Evolutionary conservation across 345 rosid genomes (phyloP).

Genomic region (Laguncularia racemosa): DNA sequence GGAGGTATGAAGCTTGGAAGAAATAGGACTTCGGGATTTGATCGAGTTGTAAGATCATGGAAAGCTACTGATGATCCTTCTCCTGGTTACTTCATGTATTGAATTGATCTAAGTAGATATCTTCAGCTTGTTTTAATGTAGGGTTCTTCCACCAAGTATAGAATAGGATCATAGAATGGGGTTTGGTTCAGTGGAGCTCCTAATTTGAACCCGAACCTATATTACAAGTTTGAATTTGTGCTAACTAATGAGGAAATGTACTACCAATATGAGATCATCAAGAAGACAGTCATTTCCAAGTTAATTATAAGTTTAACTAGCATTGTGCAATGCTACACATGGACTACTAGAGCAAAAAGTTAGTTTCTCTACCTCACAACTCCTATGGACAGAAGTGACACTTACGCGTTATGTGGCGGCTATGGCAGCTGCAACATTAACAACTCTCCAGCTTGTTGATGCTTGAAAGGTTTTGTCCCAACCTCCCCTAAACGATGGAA

Average conservation of each 20-base stretch:
- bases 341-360: slow-evolving; percentile 16
- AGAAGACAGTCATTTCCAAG: slow-evolving; percentile 14
- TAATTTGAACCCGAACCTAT: slow-evolving; percentile 13
- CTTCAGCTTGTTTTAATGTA: slow-evolving; percentile 23
- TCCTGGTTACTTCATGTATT: slow-evolving; percentile 17
- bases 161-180: slow-evolving; percentile 41
- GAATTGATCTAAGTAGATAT: slow-evolving; percentile 12
- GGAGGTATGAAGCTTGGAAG: slow-evolving; percentile 34
- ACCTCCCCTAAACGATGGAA: background rate
- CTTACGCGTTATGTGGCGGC: slow-evolving; percentile 20
- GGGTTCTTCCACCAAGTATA: slow-evolving; percentile 6
- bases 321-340: slow-evolving; percentile 10
- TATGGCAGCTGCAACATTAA: slow-evolving; percentile 21
- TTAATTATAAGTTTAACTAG: slow-evolving; percentile 13
- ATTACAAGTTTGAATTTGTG: slow-evolving; percentile 16
- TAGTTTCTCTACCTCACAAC: slow-evolving; percentile 20
- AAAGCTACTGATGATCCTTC: slow-evolving; percentile 29
- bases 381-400: slow-evolving; percentile 30
- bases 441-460: slow-evolving; percentile 5
- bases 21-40: slow-evolving; percentile 14
- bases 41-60: slow-evolving; percentile 28
- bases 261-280: slow-evolving; percentile 13
- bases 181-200: slow-evolving; percentile 24
- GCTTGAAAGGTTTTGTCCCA: background rate
- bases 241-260: slow-evolving; percentile 16